Conservation (phyloP, 148 eudicot species). For the Chenopodium berlandieri region DNA sequence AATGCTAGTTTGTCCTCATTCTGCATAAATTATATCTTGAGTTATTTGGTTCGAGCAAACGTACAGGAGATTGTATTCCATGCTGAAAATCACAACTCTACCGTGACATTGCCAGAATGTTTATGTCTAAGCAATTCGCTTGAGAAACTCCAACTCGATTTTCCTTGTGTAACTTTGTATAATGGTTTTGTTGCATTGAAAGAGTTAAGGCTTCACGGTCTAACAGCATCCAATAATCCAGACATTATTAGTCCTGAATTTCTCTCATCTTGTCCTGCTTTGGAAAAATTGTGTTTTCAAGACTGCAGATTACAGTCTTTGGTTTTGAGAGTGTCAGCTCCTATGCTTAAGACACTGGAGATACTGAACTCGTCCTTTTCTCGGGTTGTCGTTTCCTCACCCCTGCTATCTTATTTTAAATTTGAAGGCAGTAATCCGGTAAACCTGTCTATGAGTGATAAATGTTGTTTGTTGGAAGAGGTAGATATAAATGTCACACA, state of each 20-base stretch:
- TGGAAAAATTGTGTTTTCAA: neutral
- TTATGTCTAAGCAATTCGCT: neutral
- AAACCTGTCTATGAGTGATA: neutral
- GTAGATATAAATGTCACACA: slow-evolving; percentile 5
- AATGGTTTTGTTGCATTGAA: neutral
- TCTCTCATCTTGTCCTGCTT: neutral
- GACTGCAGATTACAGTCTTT: neutral
- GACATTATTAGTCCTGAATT: neutral
- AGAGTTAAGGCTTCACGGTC: slow-evolving; percentile 1
- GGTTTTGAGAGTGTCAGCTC: neutral
- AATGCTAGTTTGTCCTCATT: no score
- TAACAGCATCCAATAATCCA: neutral
- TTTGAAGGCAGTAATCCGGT: slow-evolving; percentile 1
- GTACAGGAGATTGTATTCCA: neutral
- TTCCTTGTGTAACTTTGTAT: neutral
- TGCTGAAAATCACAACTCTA: no score
- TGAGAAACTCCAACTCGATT: neutral
- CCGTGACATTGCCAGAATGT: neutral
- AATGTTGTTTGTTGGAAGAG: neutral
- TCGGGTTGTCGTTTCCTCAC: neutral
- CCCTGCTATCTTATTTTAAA: neutral
- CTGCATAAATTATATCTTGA: no score
- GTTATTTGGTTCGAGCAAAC: no score
- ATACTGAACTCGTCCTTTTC: neutral
- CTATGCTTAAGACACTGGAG: neutral